Conservation (phyloP, 345 rosid genomes). For the Cardamine resedifolia region DNA sequence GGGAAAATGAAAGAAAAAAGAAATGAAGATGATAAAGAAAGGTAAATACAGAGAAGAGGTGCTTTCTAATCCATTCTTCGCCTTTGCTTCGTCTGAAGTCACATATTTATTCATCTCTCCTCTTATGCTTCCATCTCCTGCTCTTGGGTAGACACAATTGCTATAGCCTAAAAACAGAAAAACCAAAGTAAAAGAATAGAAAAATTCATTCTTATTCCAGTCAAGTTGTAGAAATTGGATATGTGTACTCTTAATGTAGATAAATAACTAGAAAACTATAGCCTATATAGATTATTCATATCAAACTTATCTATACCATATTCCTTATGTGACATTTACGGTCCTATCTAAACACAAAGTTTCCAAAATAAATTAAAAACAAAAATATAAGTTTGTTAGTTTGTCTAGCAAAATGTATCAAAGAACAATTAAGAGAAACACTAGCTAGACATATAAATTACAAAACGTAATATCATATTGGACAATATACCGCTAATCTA, state of each 20-base stretch:
- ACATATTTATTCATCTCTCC: constrained; percentile 30
- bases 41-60: neutral
- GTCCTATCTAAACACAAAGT: too few species aligned
- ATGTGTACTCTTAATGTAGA: neutral
- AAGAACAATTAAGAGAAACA: neutral
- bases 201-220: neutral
- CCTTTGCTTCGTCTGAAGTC: constrained; percentile 26
- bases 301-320: neutral
- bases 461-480: neutral
- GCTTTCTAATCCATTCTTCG: constrained; percentile 16
- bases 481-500: neutral
- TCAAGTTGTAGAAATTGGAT: neutral
- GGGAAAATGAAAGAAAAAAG: neutral
- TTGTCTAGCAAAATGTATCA: neutral
- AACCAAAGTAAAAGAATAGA: too few species aligned
- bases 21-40: neutral
- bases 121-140: constrained; percentile 30
- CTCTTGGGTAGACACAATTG: constrained; percentile 57
- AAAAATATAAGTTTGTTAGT: neutral
- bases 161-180: constrained; percentile 67
- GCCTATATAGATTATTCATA: too few species aligned
- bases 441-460: too few species aligned
- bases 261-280: neutral
- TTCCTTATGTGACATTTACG: too few species aligned
- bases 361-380: too few species aligned